Evolutionary conservation across 352 stramenopile species (phyloP), one percentile per base, ranked within the genome.

Genomic region (Globisporangium uncinulatum): DNA sequence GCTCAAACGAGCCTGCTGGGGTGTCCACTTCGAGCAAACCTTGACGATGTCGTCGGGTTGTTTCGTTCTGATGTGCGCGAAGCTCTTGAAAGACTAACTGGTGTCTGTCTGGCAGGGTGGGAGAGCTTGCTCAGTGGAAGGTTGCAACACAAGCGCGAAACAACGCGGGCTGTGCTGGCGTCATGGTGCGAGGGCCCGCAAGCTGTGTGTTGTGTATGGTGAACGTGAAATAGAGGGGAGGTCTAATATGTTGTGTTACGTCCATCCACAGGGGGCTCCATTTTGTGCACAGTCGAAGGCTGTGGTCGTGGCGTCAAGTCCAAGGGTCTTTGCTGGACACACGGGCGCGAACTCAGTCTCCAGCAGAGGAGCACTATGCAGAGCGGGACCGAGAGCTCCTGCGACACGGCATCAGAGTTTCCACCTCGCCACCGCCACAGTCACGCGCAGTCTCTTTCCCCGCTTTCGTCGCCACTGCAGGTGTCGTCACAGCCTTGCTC

Each of bases 51-150:
- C 37, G 20, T 57, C 11, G 32, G 34, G 11, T 2, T 43, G 15
- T 54, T 3, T 54, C 15, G n/a, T 50, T 50, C 6, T 54, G 51
- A 19, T 51, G 14, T 15, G 24, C 10, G 34, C 54, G 32, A 37
- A 37, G 32, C 32, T 9, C 32, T 37, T 37, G 32, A 9, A 4
- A 37, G 32, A 9, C 32, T 37, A 37, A 37, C 32, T 37, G 32
- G 4, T 37, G 32, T 37, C 9, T 37, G 32, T 4, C 32, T 37
- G 32, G 24, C 15, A 75, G 62, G 70, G 70, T 15, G 70, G 70
- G n/a, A 76, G 76, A 46, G 69, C 66, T 10, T 79, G 70, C 39
- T 70, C 67, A 1, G 42, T 67, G 6, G 59, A 70, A 20, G 61
- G 49, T 3, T 77, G 69, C 24, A 51, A 45, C 19, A 60, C 65